Base-by-base conservation (phyloP, 2,329 filamentous ascomycete genomes). In the Colletotrichum sidae region DNA sequence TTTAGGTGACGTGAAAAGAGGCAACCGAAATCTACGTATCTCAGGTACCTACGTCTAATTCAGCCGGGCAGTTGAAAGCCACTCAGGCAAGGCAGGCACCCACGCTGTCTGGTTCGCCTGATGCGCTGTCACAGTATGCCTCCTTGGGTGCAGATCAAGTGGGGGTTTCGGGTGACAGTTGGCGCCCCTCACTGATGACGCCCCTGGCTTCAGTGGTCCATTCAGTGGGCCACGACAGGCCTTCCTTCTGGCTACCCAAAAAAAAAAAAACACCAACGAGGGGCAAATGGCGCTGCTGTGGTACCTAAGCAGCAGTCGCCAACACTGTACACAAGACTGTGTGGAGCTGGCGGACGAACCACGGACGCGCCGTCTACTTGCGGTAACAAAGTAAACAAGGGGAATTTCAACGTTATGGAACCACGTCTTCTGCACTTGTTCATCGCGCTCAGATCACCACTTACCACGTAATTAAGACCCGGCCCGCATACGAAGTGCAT, bases 351-450 rank as follows among this genome's bases (percentile, higher is more conserved):
- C 25, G 9, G 56, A 44, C 60, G 52, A 55, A 55, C 34, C 50
- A 65, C 45, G 51, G 37, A 49, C 49, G 61, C 68, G 58, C 68
- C 70, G 66, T 57, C 72, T 67, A 6, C 33, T 66, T 73, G 50
- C n/a, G 69, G 72, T 54, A 68, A 69, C 38, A 37, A 70, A 70
- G 70, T 72, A 72, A 72, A 72, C 72, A 73, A 67, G 25, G 54
- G 25, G 25, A 5, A 25, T 25, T 25, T 4, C 25, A 45, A 38
- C 33, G 52, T 33, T n/a, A 35, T 44, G 60, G 42, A 63, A 56
- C 47, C 41, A 42, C 41, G 49, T 57, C 63, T 56, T 4, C 25
- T 25, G 25, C 25, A 25, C 25, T 25, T 25, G 63, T 66, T 62
- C 63, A 59, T 53, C 35, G 63, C 58, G 63, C 58, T 66, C 58